Evolutionary conservation across 768 basidiomycete genomes (phyloP).

Genomic region (Psilocybe cyanescens): DNA sequence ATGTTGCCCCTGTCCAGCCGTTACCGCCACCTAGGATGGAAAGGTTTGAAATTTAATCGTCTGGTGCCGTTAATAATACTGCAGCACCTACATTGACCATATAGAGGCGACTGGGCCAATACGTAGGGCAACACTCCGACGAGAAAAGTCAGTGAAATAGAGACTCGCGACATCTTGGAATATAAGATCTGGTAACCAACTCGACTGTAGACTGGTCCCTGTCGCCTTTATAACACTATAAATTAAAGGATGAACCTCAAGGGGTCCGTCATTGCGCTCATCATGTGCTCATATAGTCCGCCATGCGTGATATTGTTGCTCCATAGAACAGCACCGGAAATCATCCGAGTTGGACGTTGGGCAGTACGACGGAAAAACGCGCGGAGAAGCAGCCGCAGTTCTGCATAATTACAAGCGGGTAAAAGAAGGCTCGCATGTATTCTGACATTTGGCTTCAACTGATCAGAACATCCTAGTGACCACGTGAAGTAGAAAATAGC

Average conservation of each 20-base stretch:
- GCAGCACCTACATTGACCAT: constrained; percentile 27
- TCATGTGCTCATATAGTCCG: not conserved
- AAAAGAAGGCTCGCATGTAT: too few species aligned
- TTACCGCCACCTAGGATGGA: constrained; percentile 26
- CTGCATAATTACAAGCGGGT: not conserved
- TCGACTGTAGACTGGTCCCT: not conserved
- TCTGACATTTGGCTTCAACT: too few species aligned
- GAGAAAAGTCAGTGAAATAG: constrained; percentile 13
- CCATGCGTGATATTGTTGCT: not conserved
- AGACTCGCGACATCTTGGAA: constrained; percentile 17
- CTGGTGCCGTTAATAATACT: not conserved
- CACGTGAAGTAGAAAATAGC: too few species aligned
- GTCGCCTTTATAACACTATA: not conserved
- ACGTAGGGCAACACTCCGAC: constrained; percentile 17
- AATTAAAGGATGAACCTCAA: not conserved
- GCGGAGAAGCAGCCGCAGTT: not conserved
- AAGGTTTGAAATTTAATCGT: not conserved
- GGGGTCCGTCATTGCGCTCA: not conserved
- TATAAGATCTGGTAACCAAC: not conserved
- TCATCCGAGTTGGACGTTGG: not conserved
- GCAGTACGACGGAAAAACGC: not conserved
- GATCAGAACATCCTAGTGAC: too few species aligned
- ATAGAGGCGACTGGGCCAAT: constrained; percentile 22
- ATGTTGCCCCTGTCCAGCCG: constrained; percentile 45
- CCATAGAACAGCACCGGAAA: not conserved